A percentile compares a stretch with the other conserved stretches of the same genome.
Conservation (phyloP, 305 asterid genomes). For the Galium porrigens region DNA sequence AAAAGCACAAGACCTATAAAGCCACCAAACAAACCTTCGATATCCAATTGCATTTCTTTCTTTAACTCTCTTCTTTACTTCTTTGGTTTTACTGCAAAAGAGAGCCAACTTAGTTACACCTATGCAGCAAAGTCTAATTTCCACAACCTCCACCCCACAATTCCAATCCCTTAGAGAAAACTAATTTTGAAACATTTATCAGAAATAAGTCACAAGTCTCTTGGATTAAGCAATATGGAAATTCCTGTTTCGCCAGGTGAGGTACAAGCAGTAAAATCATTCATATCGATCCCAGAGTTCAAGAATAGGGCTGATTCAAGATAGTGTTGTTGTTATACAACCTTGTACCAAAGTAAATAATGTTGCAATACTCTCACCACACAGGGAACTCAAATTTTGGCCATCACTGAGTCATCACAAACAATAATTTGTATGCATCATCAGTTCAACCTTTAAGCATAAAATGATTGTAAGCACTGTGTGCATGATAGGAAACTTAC, state of each 20-base stretch:
- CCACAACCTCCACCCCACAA: neutral
- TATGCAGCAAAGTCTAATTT: neutral
- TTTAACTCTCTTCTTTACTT: neutral
- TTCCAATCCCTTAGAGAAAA: neutral
- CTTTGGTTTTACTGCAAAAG: slow-evolving; percentile 10
- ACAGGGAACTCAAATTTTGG: neutral
- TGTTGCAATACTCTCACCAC: neutral
- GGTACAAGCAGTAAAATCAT: neutral
- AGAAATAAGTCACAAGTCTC: neutral
- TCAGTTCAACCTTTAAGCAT: neutral
- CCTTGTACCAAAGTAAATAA: neutral
- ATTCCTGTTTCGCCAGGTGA: neutral
- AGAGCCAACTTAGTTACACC: neutral
- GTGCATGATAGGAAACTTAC: neutral
- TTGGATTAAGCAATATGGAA: neutral
- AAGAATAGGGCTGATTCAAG: neutral
- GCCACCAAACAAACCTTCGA: neutral
- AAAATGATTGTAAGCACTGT: neutral
- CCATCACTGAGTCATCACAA: neutral
- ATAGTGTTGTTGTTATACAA: neutral
- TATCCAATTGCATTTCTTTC: slow-evolving; percentile 8
- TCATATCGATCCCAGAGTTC: neutral
- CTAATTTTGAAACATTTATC: neutral
- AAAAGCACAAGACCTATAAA: neutral
- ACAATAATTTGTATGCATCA: neutral